Conservation (phyloP, 2,329 filamentous ascomycete species). For the Stenocarpella maydis region DNA sequence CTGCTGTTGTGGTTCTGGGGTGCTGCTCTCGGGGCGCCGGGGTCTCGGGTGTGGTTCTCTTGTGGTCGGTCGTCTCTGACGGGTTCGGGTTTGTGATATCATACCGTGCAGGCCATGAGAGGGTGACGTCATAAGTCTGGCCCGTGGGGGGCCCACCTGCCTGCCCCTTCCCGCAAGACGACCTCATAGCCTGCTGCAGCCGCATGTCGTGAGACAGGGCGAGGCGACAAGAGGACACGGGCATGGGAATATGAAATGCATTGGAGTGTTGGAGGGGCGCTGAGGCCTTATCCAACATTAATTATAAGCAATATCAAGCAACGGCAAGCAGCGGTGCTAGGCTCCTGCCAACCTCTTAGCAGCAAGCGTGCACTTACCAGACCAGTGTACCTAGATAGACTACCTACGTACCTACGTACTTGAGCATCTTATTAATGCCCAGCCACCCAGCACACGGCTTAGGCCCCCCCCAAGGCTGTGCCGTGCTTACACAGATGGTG, state of each 20-base stretch:
- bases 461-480: not conserved
- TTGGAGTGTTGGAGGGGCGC: too few species aligned
- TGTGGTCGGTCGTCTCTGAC: too few species aligned
- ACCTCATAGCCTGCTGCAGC: not conserved
- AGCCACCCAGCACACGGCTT: too few species aligned
- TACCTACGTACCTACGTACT: too few species aligned
- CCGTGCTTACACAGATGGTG: not conserved
- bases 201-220: not conserved
- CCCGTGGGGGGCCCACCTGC: not conserved
- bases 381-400: too few species aligned
- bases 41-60: not conserved
- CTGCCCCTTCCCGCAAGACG: slow-evolving; percentile 4
- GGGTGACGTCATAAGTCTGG: slow-evolving; percentile 15
- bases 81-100: slow-evolving; percentile 19
- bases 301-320: not conserved
- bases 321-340: not conserved
- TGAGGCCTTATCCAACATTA: too few species aligned
- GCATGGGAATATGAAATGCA: too few species aligned
- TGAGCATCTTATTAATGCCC: not conserved
- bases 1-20: not conserved
- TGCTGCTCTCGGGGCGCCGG: not conserved
- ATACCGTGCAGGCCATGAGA: slow-evolving; percentile 11
- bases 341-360: not conserved
- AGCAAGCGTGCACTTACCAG: too few species aligned
- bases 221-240: not conserved